Conservation (phyloP, 345 rosid genomes). For the Salix viminalis region DNA sequence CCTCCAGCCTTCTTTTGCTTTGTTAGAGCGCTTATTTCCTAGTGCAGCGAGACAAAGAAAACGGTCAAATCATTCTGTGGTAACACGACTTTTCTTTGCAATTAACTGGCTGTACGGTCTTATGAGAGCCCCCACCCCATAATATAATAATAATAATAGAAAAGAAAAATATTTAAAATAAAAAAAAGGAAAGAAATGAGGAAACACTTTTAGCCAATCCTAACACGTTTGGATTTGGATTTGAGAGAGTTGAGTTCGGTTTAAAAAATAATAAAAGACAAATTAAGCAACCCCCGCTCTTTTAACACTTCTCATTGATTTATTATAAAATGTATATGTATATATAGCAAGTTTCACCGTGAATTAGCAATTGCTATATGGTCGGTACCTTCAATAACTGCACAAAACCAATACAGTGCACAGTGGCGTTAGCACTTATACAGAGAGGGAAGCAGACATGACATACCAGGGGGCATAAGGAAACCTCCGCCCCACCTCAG, state of each 20-base stretch:
- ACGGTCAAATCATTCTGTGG: no score
- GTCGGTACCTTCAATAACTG: background rate
- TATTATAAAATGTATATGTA: background rate
- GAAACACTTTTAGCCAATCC: background rate
- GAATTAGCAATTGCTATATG: background rate
- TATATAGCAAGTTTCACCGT: background rate
- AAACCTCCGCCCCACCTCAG: slow-evolving; percentile 8
- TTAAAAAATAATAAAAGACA: background rate
- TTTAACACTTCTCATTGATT: background rate
- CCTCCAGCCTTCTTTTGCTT: background rate
- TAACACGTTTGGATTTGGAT: background rate
- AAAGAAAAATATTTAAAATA: background rate
- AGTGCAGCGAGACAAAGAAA: no score
- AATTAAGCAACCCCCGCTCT: background rate
- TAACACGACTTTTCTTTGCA: no score
- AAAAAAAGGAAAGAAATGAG: no score
- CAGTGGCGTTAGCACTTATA: background rate
- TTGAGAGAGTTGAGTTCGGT: background rate
- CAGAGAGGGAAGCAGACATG: background rate
- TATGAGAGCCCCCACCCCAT: no score
- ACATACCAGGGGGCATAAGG: slow-evolving; percentile 12
- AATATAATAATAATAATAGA: no score
- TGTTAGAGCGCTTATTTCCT: no score
- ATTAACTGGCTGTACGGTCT: no score
- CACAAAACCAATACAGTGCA: background rate